These are phyloP conservation scores for Suillus fuscotomentosus DNA, from an alignment of 768 basidiomycete genomes.

Conservation along the genomic window DNA sequence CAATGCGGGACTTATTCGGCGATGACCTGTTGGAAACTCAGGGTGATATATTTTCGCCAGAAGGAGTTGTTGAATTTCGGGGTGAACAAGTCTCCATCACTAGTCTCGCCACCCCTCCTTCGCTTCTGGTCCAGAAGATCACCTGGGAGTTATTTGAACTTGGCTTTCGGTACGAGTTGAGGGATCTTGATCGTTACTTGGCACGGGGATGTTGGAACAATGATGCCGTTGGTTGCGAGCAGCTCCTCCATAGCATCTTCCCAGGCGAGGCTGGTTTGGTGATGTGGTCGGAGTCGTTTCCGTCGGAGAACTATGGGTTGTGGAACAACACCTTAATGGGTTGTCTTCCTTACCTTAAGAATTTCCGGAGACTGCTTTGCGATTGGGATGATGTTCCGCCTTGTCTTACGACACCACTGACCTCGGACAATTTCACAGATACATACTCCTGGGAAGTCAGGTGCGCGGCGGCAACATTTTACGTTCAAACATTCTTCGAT, in stretches of 20 bases:
- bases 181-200: constrained; percentile 12
- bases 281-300: constrained; percentile 4
- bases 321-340: not conserved
- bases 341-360: constrained; percentile 2
- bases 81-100: not conserved
- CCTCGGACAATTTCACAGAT: not conserved
- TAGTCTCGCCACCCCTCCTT: not conserved
- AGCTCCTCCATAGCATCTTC: constrained; percentile 5
- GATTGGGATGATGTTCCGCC: not conserved
- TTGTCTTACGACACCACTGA: not conserved
- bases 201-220: not conserved
- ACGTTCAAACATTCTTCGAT: constrained; percentile 7
- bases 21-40: not conserved
- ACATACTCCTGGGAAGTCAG: not conserved
- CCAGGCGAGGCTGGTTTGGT: constrained; percentile 3
- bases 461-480: not conserved
- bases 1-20: constrained; percentile 4
- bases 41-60: not conserved
- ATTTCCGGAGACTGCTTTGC: not conserved
- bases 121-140: constrained; percentile 5
- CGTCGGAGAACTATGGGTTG: not conserved
- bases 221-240: not conserved
- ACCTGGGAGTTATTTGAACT: constrained; percentile 22
- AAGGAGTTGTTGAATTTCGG: not conserved
- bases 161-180: constrained; percentile 19